Base-by-base conservation (phyloP, 1,284 basidiomycete species). In the Takashimella koratensis region DNA sequence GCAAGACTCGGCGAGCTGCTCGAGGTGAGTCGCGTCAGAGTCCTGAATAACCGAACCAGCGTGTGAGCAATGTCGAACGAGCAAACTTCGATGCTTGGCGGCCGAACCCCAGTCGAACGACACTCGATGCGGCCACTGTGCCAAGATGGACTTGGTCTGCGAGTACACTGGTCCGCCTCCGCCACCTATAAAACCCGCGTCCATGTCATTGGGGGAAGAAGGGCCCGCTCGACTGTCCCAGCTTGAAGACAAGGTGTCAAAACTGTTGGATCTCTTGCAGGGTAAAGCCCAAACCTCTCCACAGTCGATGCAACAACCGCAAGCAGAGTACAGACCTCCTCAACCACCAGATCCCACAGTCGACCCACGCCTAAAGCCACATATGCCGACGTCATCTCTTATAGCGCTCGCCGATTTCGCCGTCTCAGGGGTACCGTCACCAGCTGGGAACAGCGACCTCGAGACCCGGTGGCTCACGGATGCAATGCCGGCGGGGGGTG, bases 1-100 rank as follows among this genome's bases (percentile, higher is more conserved):
- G 25, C 30, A 11, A 52, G 24, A 39, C 40, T 13, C 43, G 59
- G 2, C 53, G 59, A 4, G 59, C 59, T 2, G 59, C 59, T 8
- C 44, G 59, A 39, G 59, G 59, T 61, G 40, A 40, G 53, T 43
- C 23, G 3, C 11, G 5, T n/a, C 25, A n/a, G 20, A 12, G 21
- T 36, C 27, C 2, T 5, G 13, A 11, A 19, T 19, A 20, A 44
- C 50, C 43, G 40, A 45, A 22, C 13, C 55, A 62, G 60, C 60
- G 2, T 63, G 60, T 43, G 58, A 63, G 12, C 47, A 36, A 13
- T 63, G 60, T 48, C 50, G 60, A 1, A 36, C 44, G 1, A 60
- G 56, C 52, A 63, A 63, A 47, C 45, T 63, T 5, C 58, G 58
- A 5, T 63, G 60, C 24, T 25, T 49, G 22, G 41, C 58, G 2